A percentile compares a stretch with the other conserved stretches of the same genome.
phyloP scores from a whole-genome alignment of 805 yeast species.

The Metschnikowia rubicola region DNA sequence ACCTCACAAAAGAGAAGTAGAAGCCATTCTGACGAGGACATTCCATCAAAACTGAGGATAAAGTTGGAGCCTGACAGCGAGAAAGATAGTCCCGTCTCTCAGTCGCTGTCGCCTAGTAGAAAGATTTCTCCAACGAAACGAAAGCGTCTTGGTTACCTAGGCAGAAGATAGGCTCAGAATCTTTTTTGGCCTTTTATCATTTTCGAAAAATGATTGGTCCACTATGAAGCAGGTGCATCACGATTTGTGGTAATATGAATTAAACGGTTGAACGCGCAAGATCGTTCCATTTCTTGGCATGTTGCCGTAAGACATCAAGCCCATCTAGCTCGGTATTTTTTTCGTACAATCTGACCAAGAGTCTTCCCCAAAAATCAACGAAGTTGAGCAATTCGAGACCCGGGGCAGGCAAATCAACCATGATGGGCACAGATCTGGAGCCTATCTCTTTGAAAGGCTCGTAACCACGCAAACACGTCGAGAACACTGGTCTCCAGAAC shows the following conservation, averaged over 20 bases:
- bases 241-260: too few species aligned
- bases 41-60: not conserved
- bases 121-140: slow-evolving; percentile 5
- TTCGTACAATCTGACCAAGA: slow-evolving; percentile 27
- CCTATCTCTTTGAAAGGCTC: slow-evolving; percentile 18
- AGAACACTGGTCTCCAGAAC: slow-evolving; percentile 50
- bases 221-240: too few species aligned
- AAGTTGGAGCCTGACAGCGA: not conserved
- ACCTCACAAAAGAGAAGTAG: not conserved
- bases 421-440: slow-evolving; percentile 9
- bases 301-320: not conserved
- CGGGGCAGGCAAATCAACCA: slow-evolving; percentile 16
- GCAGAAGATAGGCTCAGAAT: not conserved
- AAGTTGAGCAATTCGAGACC: slow-evolving; percentile 33
- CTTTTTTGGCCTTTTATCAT: not conserved
- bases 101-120: not conserved
- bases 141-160: slow-evolving; percentile 9
- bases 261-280: slow-evolving; percentile 3
- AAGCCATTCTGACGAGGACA: slow-evolving; percentile 1
- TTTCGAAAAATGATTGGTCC: not conserved
- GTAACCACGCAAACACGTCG: slow-evolving; percentile 38
- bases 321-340: not conserved
- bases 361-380: slow-evolving; percentile 49
- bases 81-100: not conserved
- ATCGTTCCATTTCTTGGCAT: slow-evolving; percentile 1